phyloP scores from a whole-genome alignment of 495 filamentous ascomycete genomes.

The Articulospora tetracladia region DNA sequence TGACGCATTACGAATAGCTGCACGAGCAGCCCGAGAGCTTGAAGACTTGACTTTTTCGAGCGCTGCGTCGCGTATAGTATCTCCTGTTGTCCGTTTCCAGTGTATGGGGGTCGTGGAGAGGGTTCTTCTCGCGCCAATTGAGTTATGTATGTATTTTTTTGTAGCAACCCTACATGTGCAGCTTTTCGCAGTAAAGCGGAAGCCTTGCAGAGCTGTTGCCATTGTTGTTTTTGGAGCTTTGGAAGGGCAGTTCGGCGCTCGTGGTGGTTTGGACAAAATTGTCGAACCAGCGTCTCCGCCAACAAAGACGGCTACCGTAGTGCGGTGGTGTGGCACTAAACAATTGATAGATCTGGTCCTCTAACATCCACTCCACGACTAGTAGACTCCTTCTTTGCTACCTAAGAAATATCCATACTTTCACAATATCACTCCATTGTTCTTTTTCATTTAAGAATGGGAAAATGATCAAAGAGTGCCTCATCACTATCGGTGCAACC shows the following conservation, averaged over 20 bases:
- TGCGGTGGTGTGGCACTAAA: not conserved
- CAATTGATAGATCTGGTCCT: not conserved
- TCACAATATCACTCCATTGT: not conserved
- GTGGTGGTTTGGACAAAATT: constrained; percentile 12
- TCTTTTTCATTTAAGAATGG: not conserved
- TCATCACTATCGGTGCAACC: constrained; percentile 91
- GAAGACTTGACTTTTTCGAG: not conserved
- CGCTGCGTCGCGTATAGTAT: not conserved
- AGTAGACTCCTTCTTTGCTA: not conserved
- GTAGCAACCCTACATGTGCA: constrained; percentile 28
- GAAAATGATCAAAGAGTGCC: constrained; percentile 28
- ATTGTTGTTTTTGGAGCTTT: constrained; percentile 29
- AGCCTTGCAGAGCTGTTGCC: constrained; percentile 44
- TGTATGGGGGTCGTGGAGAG: constrained; percentile 36
- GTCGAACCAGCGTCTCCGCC: not conserved
- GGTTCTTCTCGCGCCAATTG: constrained; percentile 28
- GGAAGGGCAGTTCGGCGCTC: not conserved
- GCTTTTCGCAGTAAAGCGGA: constrained; percentile 42
- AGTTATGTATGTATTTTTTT: constrained; percentile 20
- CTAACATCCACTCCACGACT: not conserved
- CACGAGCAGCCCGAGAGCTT: not conserved
- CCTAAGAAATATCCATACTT: not conserved
- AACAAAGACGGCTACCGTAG: not conserved
- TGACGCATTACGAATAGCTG: constrained; percentile 2
- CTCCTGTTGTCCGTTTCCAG: constrained; percentile 15